Conservation (phyloP, 306 rosid species). For the Canavalia gladiata region DNA sequence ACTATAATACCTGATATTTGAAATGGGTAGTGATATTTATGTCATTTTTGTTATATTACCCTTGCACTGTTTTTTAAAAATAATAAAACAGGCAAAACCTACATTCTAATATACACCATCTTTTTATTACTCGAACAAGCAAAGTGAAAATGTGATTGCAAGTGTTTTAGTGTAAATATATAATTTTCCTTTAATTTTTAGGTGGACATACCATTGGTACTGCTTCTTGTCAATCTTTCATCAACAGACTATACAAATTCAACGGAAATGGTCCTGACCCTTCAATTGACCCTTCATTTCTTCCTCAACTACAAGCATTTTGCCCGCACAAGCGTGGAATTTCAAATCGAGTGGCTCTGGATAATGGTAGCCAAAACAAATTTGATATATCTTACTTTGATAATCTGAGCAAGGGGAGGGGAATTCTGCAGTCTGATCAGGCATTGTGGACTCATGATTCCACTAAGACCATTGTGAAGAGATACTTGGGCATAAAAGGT, state of each 20-base stretch:
- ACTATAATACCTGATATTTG: too few relatives aligned
- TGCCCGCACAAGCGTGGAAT: slow-evolving; percentile 56
- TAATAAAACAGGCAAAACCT: too few relatives aligned
- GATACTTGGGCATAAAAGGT: slow-evolving; percentile 31
- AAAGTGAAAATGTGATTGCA: too few relatives aligned
- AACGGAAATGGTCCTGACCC: slow-evolving; percentile 55
- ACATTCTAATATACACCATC: too few relatives aligned
- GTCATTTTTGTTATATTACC: too few relatives aligned
- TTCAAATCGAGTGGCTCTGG: slow-evolving; percentile 46
- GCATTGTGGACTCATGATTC: slow-evolving; percentile 56
- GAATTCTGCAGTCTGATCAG: slow-evolving; percentile 59
- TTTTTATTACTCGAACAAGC: too few relatives aligned
- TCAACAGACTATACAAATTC: slow-evolving; percentile 51
- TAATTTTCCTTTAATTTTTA: background rate
- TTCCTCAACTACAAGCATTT: slow-evolving; percentile 46
- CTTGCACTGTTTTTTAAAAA: too few relatives aligned
- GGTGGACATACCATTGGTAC: slow-evolving; percentile 68
- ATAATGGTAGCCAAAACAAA: slow-evolving; percentile 43
- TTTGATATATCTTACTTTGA: slow-evolving; percentile 52
- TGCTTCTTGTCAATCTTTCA: slow-evolving; percentile 46
- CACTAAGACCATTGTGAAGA: slow-evolving; percentile 47
- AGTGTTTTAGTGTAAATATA: too few relatives aligned
- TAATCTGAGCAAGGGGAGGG: slow-evolving; percentile 51
- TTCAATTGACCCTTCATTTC: slow-evolving; percentile 49
- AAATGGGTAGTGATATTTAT: too few relatives aligned